Conservation (phyloP, 1,284 basidiomycete species). For the Puccinia sorghi region DNA sequence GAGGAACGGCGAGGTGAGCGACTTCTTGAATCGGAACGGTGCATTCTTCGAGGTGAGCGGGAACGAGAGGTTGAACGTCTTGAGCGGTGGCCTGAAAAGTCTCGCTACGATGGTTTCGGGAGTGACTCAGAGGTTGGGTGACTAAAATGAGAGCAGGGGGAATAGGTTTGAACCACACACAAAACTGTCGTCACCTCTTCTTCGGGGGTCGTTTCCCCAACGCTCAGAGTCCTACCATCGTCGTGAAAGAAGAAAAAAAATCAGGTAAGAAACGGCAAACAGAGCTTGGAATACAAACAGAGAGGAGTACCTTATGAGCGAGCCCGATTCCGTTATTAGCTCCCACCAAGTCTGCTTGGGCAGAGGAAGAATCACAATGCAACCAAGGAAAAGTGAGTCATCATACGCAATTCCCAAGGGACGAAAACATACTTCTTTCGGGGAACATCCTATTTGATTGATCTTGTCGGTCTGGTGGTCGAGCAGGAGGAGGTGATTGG, state of each 20-base stretch:
- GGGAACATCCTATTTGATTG: too few relatives aligned
- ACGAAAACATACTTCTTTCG: too few relatives aligned
- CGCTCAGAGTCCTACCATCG: constrained; percentile 40
- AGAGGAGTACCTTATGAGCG: neutral
- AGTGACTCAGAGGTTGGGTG: too few relatives aligned
- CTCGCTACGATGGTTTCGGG: neutral
- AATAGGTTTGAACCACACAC: neutral
- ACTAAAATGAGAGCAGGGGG: neutral
- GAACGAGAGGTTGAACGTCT: constrained; percentile 39
- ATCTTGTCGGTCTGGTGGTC: too few relatives aligned
- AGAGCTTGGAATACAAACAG: neutral
- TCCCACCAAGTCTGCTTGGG: constrained; percentile 4
- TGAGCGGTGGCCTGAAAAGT: constrained; percentile 15
- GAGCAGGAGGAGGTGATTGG: too few relatives aligned
- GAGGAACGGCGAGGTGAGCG: constrained; percentile 39
- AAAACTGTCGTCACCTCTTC: constrained; percentile 37
- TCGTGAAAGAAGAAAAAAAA: too few relatives aligned
- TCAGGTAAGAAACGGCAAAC: neutral
- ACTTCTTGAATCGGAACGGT: constrained; percentile 40
- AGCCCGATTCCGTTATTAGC: neutral
- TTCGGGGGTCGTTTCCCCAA: constrained; percentile 35
- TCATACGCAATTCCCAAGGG: too few relatives aligned
- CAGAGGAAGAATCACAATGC: neutral
- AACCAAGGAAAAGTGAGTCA: neutral
- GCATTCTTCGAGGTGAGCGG: constrained; percentile 41